Evolutionary conservation across 257 asterid genomes (phyloP).

Genomic region (Forsythia viridissima): DNA sequence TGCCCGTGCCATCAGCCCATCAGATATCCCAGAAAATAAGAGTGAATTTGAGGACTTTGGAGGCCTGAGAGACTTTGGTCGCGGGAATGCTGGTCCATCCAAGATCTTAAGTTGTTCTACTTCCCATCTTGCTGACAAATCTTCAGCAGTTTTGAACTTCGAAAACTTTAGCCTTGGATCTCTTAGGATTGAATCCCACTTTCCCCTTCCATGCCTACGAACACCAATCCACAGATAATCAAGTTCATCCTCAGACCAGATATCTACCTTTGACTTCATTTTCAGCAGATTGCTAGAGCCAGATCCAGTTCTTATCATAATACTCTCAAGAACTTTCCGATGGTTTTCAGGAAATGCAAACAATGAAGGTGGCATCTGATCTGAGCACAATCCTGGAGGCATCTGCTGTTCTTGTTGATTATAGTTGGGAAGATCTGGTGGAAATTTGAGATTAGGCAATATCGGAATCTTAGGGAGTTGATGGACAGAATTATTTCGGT

Average conservation of each 20-base stretch:
- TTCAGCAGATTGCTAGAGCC: conserved; percentile 55
- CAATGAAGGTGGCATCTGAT: conserved; percentile 57
- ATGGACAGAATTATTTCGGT: conserved; percentile 31
- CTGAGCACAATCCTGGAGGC: conserved; percentile 53
- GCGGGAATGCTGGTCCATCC: conserved; percentile 55
- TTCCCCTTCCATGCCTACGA: conserved; percentile 90
- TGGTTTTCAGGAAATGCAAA: conserved; percentile 83
- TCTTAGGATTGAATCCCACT: conserved; percentile 84
- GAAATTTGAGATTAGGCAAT: conserved; percentile 70
- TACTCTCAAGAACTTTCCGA: conserved; percentile 66
- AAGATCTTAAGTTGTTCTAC: conserved; percentile 82
- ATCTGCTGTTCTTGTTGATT: conserved; percentile 59
- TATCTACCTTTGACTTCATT: conserved; percentile 55
- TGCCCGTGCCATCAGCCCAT: conserved; percentile 68
- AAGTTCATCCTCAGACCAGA: conserved; percentile 96
- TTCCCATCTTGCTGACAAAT: conserved; percentile 80
- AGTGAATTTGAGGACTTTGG: conserved; percentile 43
- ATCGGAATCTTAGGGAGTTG: conserved; percentile 61
- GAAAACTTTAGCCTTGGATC: conserved; percentile 86
- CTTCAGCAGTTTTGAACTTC: conserved; percentile 69
- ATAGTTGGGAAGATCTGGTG: conserved; percentile 53
- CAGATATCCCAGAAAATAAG: conserved; percentile 65
- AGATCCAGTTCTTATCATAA: conserved; percentile 71
- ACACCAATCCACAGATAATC: conserved; percentile 96
- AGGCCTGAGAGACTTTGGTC: conserved; percentile 44